Evolutionary conservation across 2,329 filamentous ascomycete species (phyloP), one percentile per base, ranked within the genome.

Genomic region (Trichoderma gracile): DNA sequence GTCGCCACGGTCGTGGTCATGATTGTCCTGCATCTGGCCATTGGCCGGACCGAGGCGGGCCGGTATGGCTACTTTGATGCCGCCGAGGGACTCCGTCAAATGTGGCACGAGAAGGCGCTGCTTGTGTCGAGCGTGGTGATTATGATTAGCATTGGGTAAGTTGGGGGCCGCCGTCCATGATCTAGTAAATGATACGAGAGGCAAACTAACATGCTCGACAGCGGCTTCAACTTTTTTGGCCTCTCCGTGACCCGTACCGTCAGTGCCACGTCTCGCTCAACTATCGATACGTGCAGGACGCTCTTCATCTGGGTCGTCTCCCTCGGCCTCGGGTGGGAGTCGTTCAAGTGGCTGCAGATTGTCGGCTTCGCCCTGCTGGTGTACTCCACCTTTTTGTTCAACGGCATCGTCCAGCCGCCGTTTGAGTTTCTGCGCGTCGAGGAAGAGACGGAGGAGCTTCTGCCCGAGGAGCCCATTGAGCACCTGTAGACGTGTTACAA

Each of bases 261-360:
- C 69, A 96, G 91, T 68, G 95, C 95, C 12, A 99, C 95, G 0
- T 92, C 94, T 1, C 88, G 95, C 67, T 96, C 92, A 38, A 98
- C 94, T 38, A 98, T 99, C 71, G 95, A 99, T 77, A 99, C 95
- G 1, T 98, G 93, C 82, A 88, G 94, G 46, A 99, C 95, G 0
- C 85, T 99, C 1, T 98, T 99, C 79, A 98, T 99, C 78, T 99
- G 95, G 95, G 84, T 99, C 30, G 91, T 97, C 15, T 96, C 92
- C 19, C 85, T 99, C 5, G 92, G 90, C 4, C 85, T 99, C 2
- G 93, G 93, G 66, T 99, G 95, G 95, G 95, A 99, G 79, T 89
- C 87, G 0, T 98, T 99, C 85, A 98, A 98, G 79, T 96, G 92
- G 90, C 85, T 99, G 7, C 95, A 99, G 78, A 92, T 99, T 15